These are phyloP conservation scores for Filobasidium wieringae DNA, from an alignment of 768 basidiomycete genomes.

Conservation along the genomic window DNA sequence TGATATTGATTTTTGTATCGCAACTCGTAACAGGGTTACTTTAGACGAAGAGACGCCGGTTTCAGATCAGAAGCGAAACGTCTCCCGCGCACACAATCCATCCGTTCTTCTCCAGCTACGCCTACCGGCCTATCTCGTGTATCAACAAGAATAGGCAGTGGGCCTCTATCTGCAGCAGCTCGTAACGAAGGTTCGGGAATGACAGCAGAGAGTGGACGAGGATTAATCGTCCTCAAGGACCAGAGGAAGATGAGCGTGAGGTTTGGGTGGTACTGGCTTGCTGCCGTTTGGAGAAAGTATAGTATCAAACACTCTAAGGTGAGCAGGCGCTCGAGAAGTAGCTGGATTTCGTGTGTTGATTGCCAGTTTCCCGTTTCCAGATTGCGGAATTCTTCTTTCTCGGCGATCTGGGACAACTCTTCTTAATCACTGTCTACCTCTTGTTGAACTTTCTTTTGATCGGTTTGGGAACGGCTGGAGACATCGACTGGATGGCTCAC, in stretches of 20 bases:
- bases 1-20: background rate
- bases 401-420: conserved; percentile 14
- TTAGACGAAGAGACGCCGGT: conserved; percentile 8
- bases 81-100: conserved; percentile 7
- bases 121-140: too few species aligned
- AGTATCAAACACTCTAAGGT: conserved; percentile 9
- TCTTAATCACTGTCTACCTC: conserved; percentile 12
- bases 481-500: conserved; percentile 16
- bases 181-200: too few species aligned
- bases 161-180: too few species aligned
- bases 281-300: conserved; percentile 15
- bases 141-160: too few species aligned
- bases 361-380: background rate
- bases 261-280: conserved; percentile 13
- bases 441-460: conserved; percentile 14
- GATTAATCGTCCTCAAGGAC: background rate
- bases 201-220: background rate
- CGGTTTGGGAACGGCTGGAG: conserved; percentile 8
- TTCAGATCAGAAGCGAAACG: conserved; percentile 1
- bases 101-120: background rate
- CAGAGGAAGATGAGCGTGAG: background rate
- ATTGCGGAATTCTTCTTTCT: conserved; percentile 12
- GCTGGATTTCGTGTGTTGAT: too few species aligned
- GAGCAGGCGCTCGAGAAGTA: background rate
- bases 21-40: background rate